A percentile compares a stretch with the other conserved stretches of the same genome.
These are phyloP conservation scores for Xylaria palmicola DNA, from an alignment of 495 filamentous ascomycete genomes.

Conservation along the genomic window DNA sequence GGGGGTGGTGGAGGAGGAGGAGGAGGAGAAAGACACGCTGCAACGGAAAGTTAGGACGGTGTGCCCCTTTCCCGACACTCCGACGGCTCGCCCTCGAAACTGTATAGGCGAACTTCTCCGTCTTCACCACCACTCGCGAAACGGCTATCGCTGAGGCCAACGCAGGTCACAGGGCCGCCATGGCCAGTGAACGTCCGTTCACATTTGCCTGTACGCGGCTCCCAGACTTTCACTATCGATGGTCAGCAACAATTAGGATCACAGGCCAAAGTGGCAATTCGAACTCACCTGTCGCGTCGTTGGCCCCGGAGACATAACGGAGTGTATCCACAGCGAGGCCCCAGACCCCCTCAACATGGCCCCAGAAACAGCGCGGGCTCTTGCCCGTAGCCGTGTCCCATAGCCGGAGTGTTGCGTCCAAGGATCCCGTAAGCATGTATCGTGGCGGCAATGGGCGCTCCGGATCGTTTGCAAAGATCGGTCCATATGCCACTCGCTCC, in stretches of 20 bases:
- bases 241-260: constrained; percentile 4
- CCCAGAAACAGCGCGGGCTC: constrained; percentile 90
- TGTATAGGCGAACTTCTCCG: constrained; percentile 83
- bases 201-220: constrained; percentile 84
- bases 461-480: constrained; percentile 52
- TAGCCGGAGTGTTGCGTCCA: constrained; percentile 87
- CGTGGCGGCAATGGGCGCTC: constrained; percentile 70
- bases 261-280: background rate
- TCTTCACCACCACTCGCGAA: constrained; percentile 93
- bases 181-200: constrained; percentile 91
- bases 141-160: constrained; percentile 82
- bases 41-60: constrained; percentile 22
- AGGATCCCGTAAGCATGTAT: constrained; percentile 87
- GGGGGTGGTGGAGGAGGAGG: background rate
- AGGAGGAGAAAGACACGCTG: background rate
- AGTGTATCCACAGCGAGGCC: constrained; percentile 88
- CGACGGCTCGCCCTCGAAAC: constrained; percentile 60
- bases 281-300: constrained; percentile 78
- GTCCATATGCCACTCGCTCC: constrained; percentile 53
- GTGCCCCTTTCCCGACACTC: constrained; percentile 36
- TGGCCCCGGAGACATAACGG: constrained; percentile 80
- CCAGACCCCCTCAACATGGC: constrained; percentile 96
- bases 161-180: constrained; percentile 84
- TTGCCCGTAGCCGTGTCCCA: constrained; percentile 85
- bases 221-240: constrained; percentile 73